Conservation (phyloP, 2,329 filamentous ascomycete species). For the Colletotrichum horii region DNA sequence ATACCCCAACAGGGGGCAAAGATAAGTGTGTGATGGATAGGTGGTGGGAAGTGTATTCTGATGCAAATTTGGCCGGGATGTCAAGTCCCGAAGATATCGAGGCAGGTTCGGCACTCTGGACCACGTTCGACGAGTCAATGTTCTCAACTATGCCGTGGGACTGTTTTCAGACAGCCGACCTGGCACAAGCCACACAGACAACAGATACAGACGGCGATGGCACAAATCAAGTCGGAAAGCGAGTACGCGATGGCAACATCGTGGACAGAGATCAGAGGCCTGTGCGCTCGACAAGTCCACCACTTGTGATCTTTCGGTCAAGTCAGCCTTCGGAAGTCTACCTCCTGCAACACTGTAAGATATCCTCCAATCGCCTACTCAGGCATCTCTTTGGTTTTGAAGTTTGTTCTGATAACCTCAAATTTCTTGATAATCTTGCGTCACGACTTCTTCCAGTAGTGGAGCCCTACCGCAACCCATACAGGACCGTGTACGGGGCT, state of each 20-base stretch:
- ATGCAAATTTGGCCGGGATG: not conserved
- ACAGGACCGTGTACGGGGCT: not conserved
- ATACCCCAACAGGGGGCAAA: not conserved
- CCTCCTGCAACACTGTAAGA: not conserved
- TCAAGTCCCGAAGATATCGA: not conserved
- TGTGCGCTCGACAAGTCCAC: not conserved
- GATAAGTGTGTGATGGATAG: not conserved
- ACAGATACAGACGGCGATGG: fast-evolving
- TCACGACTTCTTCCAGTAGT: not conserved
- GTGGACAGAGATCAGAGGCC: not conserved
- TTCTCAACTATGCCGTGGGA: not conserved
- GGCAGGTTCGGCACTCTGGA: not conserved
- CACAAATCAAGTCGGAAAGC: not conserved
- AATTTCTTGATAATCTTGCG: not conserved
- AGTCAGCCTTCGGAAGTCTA: not conserved
- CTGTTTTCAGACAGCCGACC: not conserved
- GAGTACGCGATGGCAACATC: fast-evolving
- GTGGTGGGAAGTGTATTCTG: not conserved
- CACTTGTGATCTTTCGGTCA: not conserved
- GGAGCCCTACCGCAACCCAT: not conserved
- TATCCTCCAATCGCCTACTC: not conserved
- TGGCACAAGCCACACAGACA: not conserved
- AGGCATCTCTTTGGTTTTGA: fast-evolving
- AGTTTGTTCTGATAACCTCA: fast-evolving
- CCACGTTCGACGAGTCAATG: not conserved